Base-by-base conservation (phyloP, 148 eudicot genomes). In the Rhododendron simsii region DNA sequence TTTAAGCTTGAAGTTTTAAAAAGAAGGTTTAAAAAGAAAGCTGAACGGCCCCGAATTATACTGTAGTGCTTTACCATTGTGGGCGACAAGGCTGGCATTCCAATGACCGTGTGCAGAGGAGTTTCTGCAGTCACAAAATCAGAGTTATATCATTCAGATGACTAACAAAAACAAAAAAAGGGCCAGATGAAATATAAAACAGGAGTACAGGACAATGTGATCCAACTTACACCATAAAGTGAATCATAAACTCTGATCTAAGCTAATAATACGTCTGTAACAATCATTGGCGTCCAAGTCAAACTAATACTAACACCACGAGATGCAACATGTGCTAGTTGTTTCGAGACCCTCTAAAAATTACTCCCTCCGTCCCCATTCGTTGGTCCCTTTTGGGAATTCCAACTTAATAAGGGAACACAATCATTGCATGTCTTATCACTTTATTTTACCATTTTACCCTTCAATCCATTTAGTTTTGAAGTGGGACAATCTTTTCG, bases 11-110 rank as follows among this genome's bases (percentile, higher is more conserved):
- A 30, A 30, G 0, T 30, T 30, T 30, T 30, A 30, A 30, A 30
- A 30, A 30, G 30, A 30, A 30, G 30, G 30, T 30, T 30, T 30
- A 30, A 30, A 30, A 30, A 30, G 30, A 30, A 30, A 30, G 30
- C 30, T 0, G 30, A 30, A 30, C 30, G 30, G 30, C 30, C 30
- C 30, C 30, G 30, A 30, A 30, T 30, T 30, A 30, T n/a, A 35
- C 28, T 30, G 18, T 71, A 71, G 74, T 71, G 71, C 57, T 80
- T 88, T 93, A 96, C 99, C 99, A 96, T 96, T 21, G 99, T 96
- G 47, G 99, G 99, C 44, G 99, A 96, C 86, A 96, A 84, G 55
- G 99, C 99, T 71, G 99, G 99, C 99, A 96, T 96, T 86, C 90
- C 92, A 73, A 96, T 87, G 73, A 94, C 95, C 33, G 87, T 85